Percentiles rank a stretch among this genome's conserved stretches.
Evolutionary conservation across 2,329 filamentous ascomycete species (phyloP).

Genomic region (Hymenoscyphus linearis): DNA sequence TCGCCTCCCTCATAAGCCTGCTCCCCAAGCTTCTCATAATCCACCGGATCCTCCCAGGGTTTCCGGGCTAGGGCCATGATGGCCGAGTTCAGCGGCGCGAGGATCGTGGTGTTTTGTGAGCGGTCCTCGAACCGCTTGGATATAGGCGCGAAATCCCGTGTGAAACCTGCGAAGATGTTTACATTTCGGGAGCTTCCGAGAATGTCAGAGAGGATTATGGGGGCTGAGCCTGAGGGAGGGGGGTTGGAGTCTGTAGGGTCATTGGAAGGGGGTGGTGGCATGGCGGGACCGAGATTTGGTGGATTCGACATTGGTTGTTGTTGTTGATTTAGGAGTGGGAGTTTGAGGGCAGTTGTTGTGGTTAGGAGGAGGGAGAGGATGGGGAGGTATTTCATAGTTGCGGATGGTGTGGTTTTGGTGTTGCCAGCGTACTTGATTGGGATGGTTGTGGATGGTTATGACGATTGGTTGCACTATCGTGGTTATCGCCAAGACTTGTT

Average conservation of each 20-base stretch:
- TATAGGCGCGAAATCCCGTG: conserved; percentile 67
- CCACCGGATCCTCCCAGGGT: conserved; percentile 74
- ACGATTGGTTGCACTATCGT: not conserved
- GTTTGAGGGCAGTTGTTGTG: conserved; percentile 4
- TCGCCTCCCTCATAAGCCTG: conserved; percentile 70
- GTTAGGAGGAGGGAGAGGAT: conserved; percentile 13
- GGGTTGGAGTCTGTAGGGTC: conserved; percentile 16
- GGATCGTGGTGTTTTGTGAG: conserved; percentile 69
- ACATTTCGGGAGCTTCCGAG: conserved; percentile 73
- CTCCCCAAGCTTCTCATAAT: conserved; percentile 63
- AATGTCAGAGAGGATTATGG: conserved; percentile 75
- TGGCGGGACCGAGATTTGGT: conserved; percentile 23
- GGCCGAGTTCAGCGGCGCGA: conserved; percentile 80
- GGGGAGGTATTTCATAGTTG: conserved; percentile 16
- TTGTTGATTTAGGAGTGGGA: not conserved
- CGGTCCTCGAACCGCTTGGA: conserved; percentile 63
- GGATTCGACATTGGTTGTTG: conserved; percentile 19
- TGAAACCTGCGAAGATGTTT: conserved; percentile 78
- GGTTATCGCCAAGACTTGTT: not conserved
- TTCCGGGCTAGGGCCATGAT: conserved; percentile 76
- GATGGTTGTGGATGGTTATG: not conserved
- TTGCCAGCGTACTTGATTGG: not conserved
- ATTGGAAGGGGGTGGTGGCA: conserved; percentile 19
- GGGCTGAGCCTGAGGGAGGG: conserved; percentile 33
- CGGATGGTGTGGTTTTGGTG: conserved; percentile 2